Evolutionary conservation across 2,329 filamentous ascomycete genomes (phyloP).

Genomic region (Colletotrichum camelliae): DNA sequence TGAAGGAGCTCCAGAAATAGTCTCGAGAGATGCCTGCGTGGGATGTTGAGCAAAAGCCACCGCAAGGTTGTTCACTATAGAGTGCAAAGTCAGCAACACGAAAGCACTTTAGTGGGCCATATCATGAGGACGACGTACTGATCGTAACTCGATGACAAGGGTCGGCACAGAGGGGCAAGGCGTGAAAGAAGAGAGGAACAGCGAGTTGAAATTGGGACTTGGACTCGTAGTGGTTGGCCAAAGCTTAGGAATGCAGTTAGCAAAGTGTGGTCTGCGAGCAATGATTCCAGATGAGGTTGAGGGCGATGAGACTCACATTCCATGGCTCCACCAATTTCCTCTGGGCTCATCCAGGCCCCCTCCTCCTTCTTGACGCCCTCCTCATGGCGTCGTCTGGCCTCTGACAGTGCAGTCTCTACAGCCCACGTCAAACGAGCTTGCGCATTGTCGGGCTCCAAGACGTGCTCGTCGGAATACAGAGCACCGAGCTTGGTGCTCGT

Average conservation of each 20-base stretch:
- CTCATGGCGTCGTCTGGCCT: conserved; percentile 70
- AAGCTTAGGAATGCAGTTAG: conserved; percentile 52
- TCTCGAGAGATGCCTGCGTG: conserved; percentile 32
- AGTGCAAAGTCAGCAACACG: conserved; percentile 3
- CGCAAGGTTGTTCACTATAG: conserved; percentile 78
- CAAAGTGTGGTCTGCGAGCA: conserved; percentile 11
- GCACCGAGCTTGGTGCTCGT: conserved; percentile 85
- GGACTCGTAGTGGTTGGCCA: conserved; percentile 78
- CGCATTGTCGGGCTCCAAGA: conserved; percentile 75
- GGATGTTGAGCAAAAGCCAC: conserved; percentile 75
- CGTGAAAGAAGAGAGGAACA: conserved; percentile 85
- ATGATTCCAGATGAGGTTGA: background rate
- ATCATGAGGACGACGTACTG: conserved; percentile 54
- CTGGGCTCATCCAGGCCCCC: conserved; percentile 71
- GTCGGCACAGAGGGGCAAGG: conserved; percentile 69
- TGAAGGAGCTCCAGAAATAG: conserved; percentile 11
- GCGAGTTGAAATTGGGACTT: conserved; percentile 80
- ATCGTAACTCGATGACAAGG: conserved; percentile 82
- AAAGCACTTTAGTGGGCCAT: background rate
- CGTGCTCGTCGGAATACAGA: conserved; percentile 78
- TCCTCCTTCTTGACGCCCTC: conserved; percentile 75
- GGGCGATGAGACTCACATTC: conserved; percentile 57
- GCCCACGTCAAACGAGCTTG: conserved; percentile 81
- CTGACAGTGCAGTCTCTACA: conserved; percentile 79
- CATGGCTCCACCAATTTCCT: conserved; percentile 75